Percentiles rank a stretch among this genome's conserved stretches.
Evolutionary conservation across 1,139 yeast species (phyloP).

Genomic region (Nadsonia commutata): DNA sequence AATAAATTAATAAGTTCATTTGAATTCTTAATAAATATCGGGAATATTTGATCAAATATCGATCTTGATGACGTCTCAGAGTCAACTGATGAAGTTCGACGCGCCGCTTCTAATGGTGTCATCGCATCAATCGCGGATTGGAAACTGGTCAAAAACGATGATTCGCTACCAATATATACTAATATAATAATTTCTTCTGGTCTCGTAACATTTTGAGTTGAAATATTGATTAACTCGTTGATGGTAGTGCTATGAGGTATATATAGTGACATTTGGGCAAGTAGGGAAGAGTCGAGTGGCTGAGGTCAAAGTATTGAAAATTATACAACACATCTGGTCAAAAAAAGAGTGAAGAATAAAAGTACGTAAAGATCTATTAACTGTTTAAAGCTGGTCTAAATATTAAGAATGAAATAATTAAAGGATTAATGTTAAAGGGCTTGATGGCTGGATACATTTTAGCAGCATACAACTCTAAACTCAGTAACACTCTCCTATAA

Average conservation of each 20-base stretch:
- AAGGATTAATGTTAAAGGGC: too few relatives aligned
- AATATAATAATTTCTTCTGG: not conserved
- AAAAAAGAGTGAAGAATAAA: too few relatives aligned
- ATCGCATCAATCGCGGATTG: not conserved
- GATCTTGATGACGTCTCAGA: not conserved
- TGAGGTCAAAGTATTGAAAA: too few relatives aligned
- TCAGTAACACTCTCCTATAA: too few relatives aligned
- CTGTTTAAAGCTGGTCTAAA: too few relatives aligned
- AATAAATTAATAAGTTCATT: not conserved
- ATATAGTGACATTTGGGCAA: not conserved
- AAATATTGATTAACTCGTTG: not conserved
- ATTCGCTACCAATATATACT: not conserved
- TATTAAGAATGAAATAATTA: too few relatives aligned
- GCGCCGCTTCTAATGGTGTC: not conserved
- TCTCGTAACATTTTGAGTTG: not conserved
- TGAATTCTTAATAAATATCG: not conserved
- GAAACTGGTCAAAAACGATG: not conserved
- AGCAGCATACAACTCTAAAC: too few relatives aligned
- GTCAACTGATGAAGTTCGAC: not conserved
- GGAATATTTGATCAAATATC: not conserved
- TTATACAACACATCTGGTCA: too few relatives aligned
- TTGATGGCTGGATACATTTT: too few relatives aligned
- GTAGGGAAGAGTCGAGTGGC: too few relatives aligned
- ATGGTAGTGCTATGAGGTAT: not conserved
- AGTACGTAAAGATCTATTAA: too few relatives aligned